Evolutionary conservation across 148 eudicot genomes (phyloP).

Genomic region (Chenopodium quinoa): DNA sequence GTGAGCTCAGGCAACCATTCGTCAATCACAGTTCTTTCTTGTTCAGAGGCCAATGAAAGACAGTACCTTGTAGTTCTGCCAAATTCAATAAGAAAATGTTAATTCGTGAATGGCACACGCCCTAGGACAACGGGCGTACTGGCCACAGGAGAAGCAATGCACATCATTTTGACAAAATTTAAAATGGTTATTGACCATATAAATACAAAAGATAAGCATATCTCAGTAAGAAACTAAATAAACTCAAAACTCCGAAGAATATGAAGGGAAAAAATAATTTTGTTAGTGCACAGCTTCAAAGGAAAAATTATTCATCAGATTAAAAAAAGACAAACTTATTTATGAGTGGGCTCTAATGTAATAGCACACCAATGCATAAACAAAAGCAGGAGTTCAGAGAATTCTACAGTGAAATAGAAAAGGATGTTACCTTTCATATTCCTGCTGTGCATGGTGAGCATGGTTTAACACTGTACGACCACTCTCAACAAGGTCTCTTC

Average conservation of each 20-base stretch:
- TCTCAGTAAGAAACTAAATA: not conserved
- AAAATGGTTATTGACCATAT: not conserved
- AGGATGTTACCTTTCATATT: constrained; percentile 71
- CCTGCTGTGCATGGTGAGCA: constrained; percentile 80
- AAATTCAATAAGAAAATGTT: constrained; percentile 25
- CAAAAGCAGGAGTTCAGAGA: not conserved
- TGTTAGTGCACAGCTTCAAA: not conserved
- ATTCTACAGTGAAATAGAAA: not conserved
- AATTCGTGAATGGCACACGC: not conserved
- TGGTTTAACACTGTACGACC: constrained; percentile 89
- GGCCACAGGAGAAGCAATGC: not conserved
- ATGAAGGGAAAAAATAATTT: not conserved
- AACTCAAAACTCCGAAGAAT: not conserved
- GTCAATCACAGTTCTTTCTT: constrained; percentile 77
- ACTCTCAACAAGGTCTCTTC: constrained; percentile 93
- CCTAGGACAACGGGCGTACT: not conserved
- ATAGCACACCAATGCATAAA: not conserved
- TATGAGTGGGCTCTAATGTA: not conserved
- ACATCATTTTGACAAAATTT: not conserved
- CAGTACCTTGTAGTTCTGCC: constrained; percentile 87
- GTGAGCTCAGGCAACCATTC: constrained; percentile 86
- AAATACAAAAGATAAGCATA: not conserved
- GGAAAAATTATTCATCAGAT: not conserved
- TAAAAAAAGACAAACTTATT: not conserved
- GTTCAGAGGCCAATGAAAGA: constrained; percentile 81